Conservation (phyloP, 2,329 filamentous ascomycete species). For the Cytospora piceicola region DNA sequence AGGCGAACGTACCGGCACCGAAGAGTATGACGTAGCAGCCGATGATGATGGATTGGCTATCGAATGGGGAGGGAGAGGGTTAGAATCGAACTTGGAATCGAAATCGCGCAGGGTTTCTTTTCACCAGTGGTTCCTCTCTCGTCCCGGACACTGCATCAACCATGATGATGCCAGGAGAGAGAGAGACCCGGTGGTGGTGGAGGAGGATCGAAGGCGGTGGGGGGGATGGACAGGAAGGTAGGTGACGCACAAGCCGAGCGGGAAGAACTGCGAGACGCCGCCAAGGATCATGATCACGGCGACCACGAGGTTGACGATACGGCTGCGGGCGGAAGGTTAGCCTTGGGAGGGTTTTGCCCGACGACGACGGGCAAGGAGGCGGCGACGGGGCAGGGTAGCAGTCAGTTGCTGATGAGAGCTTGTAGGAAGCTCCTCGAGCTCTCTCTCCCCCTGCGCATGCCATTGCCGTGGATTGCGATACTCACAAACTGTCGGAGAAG, state of each 20-base stretch:
- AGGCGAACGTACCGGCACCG: slow-evolving; percentile 69
- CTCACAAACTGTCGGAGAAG: slow-evolving; percentile 90
- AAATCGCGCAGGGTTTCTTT: not conserved
- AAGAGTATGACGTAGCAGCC: slow-evolving; percentile 90
- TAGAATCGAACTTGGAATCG: not conserved
- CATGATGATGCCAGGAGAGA: slow-evolving; percentile 6
- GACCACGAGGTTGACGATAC: slow-evolving; percentile 89
- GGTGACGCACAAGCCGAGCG: slow-evolving; percentile 59
- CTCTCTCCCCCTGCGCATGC: slow-evolving; percentile 23
- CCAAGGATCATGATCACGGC: slow-evolving; percentile 87
- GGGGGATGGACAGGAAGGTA: slow-evolving; percentile 48
- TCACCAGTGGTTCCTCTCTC: not conserved
- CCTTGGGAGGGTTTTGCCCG: slow-evolving; percentile 23
- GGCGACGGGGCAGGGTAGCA: not conserved
- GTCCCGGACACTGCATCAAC: not conserved
- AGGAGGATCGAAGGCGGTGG: slow-evolving; percentile 37
- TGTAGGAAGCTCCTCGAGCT: not conserved
- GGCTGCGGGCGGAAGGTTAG: slow-evolving; percentile 61
- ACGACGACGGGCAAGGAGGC: not conserved
- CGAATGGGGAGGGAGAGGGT: slow-evolving; percentile 17
- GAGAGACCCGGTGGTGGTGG: slow-evolving; percentile 24
- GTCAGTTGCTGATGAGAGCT: not conserved
- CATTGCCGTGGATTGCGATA: slow-evolving; percentile 36
- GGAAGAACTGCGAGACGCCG: slow-evolving; percentile 75
- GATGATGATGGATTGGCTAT: slow-evolving; percentile 73